Evolutionary conservation across 768 basidiomycete species (phyloP), one percentile per base, ranked within the genome.

Genomic region (Rubroboletus satanas): DNA sequence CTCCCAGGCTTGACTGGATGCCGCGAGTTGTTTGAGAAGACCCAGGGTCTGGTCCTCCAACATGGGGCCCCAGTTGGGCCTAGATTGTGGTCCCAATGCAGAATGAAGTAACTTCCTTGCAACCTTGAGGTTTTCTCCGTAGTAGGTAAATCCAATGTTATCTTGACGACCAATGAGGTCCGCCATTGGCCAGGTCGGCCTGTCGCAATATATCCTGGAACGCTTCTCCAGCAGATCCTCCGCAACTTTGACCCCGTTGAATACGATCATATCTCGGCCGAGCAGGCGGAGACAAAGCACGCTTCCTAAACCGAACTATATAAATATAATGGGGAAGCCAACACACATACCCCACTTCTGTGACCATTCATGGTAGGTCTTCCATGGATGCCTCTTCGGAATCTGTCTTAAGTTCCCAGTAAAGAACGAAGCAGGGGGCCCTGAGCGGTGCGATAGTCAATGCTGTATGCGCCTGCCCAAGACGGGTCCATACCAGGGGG

Each of bases 271-370:
- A 21, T 64, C 66, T 21, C 72, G 68, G 55, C 78, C 79, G 58
- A 77, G 77, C 15, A 77, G 67, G 21, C 71, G 71, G 55, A 81
- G 77, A 17, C 75, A 77, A 37, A 83, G 74, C 7, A 83, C 18
- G 17, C 26, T 59, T 4, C 75, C 63, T 9, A 37, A 23, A 31
- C n/a, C 32, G n/a, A 41, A 48, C 2, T 33, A 7, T 48, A 11
- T 42, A 35, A 35, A 23, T 51, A 2, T 12, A 35, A 36, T 11
- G 45, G 17, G 18, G 18, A 48, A 26, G 21, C 18, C 23, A 15
- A 35, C n/a, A 9, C 10, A 28, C 77, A 71, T 75, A 49, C 56
- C 42, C 41, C 42, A 44, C 35, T 39, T 47, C 29, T 49, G 32
- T 2, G 56, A 55, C 52, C 39, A 49, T 31, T 54, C 35, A 18